Base-by-base conservation (phyloP, 768 basidiomycete genomes). In the Mycena leptocephala region DNA sequence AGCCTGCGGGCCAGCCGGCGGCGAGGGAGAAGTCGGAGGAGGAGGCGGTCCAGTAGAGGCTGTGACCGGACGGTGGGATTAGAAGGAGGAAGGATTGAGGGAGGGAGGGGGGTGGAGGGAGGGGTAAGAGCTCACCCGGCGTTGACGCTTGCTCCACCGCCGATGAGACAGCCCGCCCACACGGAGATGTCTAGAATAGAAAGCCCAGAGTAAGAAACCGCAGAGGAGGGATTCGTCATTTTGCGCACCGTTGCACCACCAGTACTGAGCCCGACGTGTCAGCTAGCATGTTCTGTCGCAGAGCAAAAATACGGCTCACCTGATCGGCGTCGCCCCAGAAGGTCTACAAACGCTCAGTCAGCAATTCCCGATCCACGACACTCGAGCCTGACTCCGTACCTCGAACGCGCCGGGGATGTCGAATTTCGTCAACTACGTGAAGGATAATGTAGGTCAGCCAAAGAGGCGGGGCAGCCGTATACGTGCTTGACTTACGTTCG, bases 141-240 rank as follows among this genome's bases (percentile, higher is more conserved):
- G 80, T 93, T 93, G 78, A 93, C 85, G 6, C 91, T 88, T 11
- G 90, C 91, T 48, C 92, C 92, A 28, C 92, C 92, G 67, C 92
- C 92, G 26, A 93, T 82, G 43, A 93, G 80, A 81, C 92, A 93
- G 46, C 92, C 92, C 32, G 92, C 92, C 82, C 92, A 93, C 22
- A 89, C 88, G 22, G 87, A 91, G 65, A 92, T 84, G 82, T 93
- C 92, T 90, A 35, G 37, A n/a, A n/a, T n/a, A n/a, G n/a, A n/a
- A 56, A 18, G 33, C 13, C 6, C 20, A 24, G n/a, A 9, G 37
- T 55, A 35, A 24, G 32, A 9, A 14, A 33, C 35, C 43, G 16
- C n/a, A 41, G 1, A 14, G n/a, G 46, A 43, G n/a, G 18, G 2
- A 5, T 37, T 22, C 10, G 43, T 16, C 37, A 22, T n/a, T n/a